These are phyloP conservation scores for Aspergillus costaricaensis DNA, from an alignment of 2,329 filamentous ascomycete species.

Conservation along the genomic window DNA sequence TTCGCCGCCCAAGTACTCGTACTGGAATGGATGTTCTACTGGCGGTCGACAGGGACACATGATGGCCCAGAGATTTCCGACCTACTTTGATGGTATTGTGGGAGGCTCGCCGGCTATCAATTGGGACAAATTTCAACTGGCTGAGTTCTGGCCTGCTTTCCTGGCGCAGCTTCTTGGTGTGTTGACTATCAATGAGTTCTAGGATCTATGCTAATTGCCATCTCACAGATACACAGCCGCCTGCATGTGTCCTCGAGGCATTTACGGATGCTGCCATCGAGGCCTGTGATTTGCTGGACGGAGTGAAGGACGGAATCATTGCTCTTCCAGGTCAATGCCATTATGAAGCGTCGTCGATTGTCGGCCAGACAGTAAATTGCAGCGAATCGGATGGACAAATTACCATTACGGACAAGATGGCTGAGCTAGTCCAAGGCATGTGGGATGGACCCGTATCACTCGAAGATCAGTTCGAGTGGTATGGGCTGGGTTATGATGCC, in stretches of 20 bases:
- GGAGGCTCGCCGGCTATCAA: constrained; percentile 23
- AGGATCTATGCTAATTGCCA: no score
- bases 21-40: constrained; percentile 22
- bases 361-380: constrained; percentile 22
- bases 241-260: not conserved
- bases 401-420: constrained; percentile 30
- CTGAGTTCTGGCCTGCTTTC: constrained; percentile 23
- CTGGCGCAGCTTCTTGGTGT: not conserved
- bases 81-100: constrained; percentile 30
- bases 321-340: constrained; percentile 10
- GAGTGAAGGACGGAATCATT: not conserved
- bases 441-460: constrained; percentile 34
- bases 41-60: constrained; percentile 24
- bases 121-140: constrained; percentile 16
- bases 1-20: not conserved
- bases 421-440: constrained; percentile 25
- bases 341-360: constrained; percentile 28
- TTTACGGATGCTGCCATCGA: not conserved
- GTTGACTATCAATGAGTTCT: no score
- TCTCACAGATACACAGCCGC: not conserved
- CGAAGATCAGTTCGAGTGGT: constrained; percentile 34
- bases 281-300: constrained; percentile 2
- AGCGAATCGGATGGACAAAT: constrained; percentile 25
- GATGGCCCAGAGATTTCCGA: constrained; percentile 22
- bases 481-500: constrained; percentile 32